These are phyloP conservation scores for Dichotomopilus funicola DNA, from an alignment of 2,329 filamentous ascomycete genomes.

Conservation along the genomic window DNA sequence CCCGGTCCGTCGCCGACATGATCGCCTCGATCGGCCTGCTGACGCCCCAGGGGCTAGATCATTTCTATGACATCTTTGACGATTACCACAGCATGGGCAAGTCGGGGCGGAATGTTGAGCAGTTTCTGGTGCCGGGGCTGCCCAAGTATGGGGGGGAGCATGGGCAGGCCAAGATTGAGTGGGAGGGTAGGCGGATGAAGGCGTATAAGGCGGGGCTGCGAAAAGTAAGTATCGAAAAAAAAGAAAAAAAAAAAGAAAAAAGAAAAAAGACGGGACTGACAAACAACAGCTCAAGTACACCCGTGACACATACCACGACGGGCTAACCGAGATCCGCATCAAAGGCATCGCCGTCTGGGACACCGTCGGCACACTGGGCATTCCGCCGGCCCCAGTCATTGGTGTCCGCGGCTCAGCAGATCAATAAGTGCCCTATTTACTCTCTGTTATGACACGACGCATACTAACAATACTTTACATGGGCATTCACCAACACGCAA, in stretches of 20 bases:
- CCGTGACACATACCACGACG: conserved; percentile 31
- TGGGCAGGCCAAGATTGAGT: conserved; percentile 28
- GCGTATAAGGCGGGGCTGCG: conserved; percentile 34
- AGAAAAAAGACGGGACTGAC: not conserved
- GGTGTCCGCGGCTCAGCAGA: conserved; percentile 32
- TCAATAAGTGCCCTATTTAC: conserved; percentile 24
- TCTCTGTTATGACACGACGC: conserved; percentile 4
- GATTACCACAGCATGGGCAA: conserved; percentile 33
- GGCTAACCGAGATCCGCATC: conserved; percentile 32
- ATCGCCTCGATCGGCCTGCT: conserved; percentile 35
- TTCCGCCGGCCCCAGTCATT: conserved; percentile 36
- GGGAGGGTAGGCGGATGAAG: conserved; percentile 30
- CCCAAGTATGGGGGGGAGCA: conserved; percentile 22
- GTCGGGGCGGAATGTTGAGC: conserved; percentile 13
- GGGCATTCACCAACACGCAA: conserved; percentile 39
- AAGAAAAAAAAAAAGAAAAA: not conserved
- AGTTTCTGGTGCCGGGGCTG: conserved; percentile 25
- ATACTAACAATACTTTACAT: conserved; percentile 24
- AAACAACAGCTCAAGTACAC: conserved; percentile 29
- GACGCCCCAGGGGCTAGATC: conserved; percentile 35
- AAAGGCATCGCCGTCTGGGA: conserved; percentile 45
- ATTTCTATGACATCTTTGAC: conserved; percentile 37
- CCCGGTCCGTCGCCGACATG: conserved; percentile 34
- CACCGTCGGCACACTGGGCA: conserved; percentile 41
- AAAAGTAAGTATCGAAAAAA: conserved; percentile 2